phyloP scores from a whole-genome alignment of 2,329 filamentous ascomycete genomes.

The Penicillium thymicola region DNA sequence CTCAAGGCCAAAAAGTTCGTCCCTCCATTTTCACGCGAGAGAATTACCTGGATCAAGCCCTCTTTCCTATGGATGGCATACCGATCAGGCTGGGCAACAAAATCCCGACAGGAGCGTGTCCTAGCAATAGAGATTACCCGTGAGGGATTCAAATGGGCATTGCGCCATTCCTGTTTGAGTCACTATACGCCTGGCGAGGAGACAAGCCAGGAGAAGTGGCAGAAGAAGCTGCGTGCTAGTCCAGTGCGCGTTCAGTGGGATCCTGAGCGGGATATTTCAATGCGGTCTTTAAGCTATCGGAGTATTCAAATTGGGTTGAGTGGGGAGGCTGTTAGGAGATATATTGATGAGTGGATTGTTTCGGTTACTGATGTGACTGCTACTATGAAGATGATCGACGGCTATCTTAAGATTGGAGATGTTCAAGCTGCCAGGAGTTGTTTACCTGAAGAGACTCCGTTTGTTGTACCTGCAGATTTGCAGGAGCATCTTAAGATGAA shows the following conservation, averaged over 20 bases:
- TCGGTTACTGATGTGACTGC: constrained; percentile 59
- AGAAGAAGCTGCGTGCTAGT: constrained; percentile 14
- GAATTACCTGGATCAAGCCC: constrained; percentile 66
- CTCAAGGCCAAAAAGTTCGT: constrained; percentile 51
- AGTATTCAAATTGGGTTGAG: constrained; percentile 63
- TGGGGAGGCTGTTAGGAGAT: constrained; percentile 44
- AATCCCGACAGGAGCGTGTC: constrained; percentile 53
- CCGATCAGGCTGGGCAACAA: constrained; percentile 58
- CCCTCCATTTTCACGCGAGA: constrained; percentile 50
- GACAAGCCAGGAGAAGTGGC: constrained; percentile 18
- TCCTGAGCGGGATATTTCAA: constrained; percentile 52
- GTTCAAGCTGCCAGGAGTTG: constrained; percentile 27
- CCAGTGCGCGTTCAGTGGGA: constrained; percentile 63
- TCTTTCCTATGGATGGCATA: constrained; percentile 65
- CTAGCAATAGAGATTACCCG: constrained; percentile 57
- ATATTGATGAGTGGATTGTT: constrained; percentile 53
- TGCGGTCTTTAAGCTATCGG: constrained; percentile 49
- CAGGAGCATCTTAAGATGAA: constrained; percentile 10
- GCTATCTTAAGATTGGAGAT: constrained; percentile 42
- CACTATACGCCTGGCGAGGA: constrained; percentile 14
- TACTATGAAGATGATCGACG: constrained; percentile 49
- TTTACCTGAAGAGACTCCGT: constrained; percentile 14
- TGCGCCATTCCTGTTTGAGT: constrained; percentile 39
- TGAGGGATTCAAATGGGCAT: constrained; percentile 48
- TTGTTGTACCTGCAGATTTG: constrained; percentile 13